phyloP scores from a whole-genome alignment of 2,329 filamentous ascomycete species.

The Lecanicillium sp. region DNA sequence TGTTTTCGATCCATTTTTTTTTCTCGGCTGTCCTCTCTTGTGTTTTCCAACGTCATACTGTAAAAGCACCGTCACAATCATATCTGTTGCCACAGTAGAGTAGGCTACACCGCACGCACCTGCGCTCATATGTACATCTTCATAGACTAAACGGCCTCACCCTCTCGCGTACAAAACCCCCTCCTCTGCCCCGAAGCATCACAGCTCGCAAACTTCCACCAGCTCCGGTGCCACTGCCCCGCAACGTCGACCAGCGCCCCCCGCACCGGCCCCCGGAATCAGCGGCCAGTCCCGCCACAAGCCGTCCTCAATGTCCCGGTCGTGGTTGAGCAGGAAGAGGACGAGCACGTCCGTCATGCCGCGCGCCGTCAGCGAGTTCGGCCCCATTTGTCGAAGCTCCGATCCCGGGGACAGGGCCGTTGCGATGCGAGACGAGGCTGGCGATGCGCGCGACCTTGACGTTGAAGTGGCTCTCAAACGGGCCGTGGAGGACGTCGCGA shows the following conservation, averaged over 20 bases:
- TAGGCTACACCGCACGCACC: not conserved
- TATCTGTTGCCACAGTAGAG: too few relatives aligned
- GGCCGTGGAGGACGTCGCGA: slow-evolving; percentile 37
- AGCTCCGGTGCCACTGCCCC: slow-evolving; percentile 43
- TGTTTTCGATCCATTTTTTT: too few relatives aligned
- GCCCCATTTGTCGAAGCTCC: slow-evolving; percentile 48
- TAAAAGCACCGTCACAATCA: too few relatives aligned
- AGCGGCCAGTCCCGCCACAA: slow-evolving; percentile 8
- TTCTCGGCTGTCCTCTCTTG: too few relatives aligned
- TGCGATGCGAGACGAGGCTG: slow-evolving; percentile 36
- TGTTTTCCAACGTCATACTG: not conserved
- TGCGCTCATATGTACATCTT: not conserved
- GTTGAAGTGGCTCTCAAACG: slow-evolving; percentile 43
- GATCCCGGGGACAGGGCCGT: slow-evolving; percentile 38
- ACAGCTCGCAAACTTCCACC: slow-evolving; percentile 52
- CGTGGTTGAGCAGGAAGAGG: slow-evolving; percentile 27
- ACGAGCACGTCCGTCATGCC: slow-evolving; percentile 46
- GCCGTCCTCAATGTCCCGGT: slow-evolving; percentile 3
- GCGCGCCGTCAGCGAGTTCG: slow-evolving; percentile 49
- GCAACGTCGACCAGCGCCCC: slow-evolving; percentile 50
- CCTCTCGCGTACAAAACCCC: not conserved
- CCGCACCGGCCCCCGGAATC: slow-evolving; percentile 21
- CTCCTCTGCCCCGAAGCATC: not conserved
- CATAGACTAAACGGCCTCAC: not conserved
- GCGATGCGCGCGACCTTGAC: slow-evolving; percentile 43